A percentile compares a stretch with the other conserved stretches of the same genome.
Evolutionary conservation across 2,329 filamentous ascomycete genomes (phyloP).

Genomic region (Xylariales sp.): DNA sequence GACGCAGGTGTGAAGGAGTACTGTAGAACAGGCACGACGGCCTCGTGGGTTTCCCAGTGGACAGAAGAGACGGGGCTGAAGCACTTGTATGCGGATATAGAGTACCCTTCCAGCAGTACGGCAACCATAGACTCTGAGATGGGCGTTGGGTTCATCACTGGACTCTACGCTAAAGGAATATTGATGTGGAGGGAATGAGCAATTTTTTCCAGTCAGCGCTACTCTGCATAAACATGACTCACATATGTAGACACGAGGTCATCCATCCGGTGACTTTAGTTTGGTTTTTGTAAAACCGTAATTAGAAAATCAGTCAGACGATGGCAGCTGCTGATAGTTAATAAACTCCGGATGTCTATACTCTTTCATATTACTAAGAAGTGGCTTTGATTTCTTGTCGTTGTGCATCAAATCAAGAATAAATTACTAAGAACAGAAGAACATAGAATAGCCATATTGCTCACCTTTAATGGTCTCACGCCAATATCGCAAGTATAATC

Average conservation of each 20-base stretch:
- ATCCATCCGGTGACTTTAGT: not conserved
- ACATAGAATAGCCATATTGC: too few species aligned
- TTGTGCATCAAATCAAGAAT: too few species aligned
- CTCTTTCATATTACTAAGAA: too few species aligned
- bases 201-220: not conserved
- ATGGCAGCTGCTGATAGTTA: too few species aligned
- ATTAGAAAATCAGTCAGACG: too few species aligned
- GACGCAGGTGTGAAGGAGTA: slow-evolving; percentile 12
- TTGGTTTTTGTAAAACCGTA: too few species aligned
- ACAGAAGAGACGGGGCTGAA: slow-evolving; percentile 20
- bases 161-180: slow-evolving; percentile 28
- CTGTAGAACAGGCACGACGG: slow-evolving; percentile 9
- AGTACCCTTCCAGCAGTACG: slow-evolving; percentile 26
- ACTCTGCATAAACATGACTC: not conserved
- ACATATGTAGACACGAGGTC: not conserved
- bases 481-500: too few species aligned
- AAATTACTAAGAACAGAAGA: too few species aligned
- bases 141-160: slow-evolving; percentile 25
- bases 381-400: too few species aligned
- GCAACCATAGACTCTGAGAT: slow-evolving; percentile 17
- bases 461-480: too few species aligned
- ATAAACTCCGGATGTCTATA: too few species aligned
- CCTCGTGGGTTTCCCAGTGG: slow-evolving; percentile 27
- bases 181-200: slow-evolving; percentile 12
- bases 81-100: slow-evolving; percentile 24